These are phyloP conservation scores for Diaporthe nobilis DNA, from an alignment of 2,329 filamentous ascomycete genomes.

Conservation along the genomic window DNA sequence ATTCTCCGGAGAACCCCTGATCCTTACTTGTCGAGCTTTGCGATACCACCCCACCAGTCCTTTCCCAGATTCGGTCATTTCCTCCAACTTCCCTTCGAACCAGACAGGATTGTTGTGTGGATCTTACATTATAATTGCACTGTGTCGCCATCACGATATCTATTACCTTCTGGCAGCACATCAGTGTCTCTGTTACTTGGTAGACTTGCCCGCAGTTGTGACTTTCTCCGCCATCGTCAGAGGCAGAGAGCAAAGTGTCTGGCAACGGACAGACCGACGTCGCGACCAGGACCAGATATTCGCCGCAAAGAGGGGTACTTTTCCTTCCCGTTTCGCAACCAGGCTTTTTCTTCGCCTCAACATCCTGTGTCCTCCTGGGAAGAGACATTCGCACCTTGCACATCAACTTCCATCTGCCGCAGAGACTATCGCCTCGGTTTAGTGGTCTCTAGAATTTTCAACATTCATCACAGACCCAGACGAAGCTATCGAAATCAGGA, in stretches of 20 bases:
- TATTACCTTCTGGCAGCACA: constrained; percentile 13
- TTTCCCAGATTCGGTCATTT: constrained; percentile 44
- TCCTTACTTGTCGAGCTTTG: constrained; percentile 47
- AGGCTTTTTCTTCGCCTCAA: constrained; percentile 16
- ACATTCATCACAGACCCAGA: constrained; percentile 40
- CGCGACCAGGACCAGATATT: constrained; percentile 11
- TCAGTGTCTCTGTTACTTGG: constrained; percentile 18
- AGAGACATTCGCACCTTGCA: constrained; percentile 7
- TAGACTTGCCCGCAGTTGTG: neutral
- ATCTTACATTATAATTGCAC: constrained; percentile 33
- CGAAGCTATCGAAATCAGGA: constrained; percentile 26
- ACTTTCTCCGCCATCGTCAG: neutral
- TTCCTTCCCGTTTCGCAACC: constrained; percentile 26
- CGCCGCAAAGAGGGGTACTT: constrained; percentile 36
- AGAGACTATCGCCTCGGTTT: constrained; percentile 8
- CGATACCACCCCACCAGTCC: constrained; percentile 46
- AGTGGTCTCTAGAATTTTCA: neutral
- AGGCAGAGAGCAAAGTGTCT: constrained; percentile 12
- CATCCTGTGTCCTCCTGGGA: constrained; percentile 7
- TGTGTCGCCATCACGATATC: constrained; percentile 30
- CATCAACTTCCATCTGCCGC: constrained; percentile 1
- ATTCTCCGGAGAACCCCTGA: constrained; percentile 46
- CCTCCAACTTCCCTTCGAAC: constrained; percentile 42
- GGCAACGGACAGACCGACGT: neutral
- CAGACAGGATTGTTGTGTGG: constrained; percentile 42